Evolutionary conservation across 371 early-diverging fungal species (phyloP).

Genomic region (Lichtheimia corymbifera): DNA sequence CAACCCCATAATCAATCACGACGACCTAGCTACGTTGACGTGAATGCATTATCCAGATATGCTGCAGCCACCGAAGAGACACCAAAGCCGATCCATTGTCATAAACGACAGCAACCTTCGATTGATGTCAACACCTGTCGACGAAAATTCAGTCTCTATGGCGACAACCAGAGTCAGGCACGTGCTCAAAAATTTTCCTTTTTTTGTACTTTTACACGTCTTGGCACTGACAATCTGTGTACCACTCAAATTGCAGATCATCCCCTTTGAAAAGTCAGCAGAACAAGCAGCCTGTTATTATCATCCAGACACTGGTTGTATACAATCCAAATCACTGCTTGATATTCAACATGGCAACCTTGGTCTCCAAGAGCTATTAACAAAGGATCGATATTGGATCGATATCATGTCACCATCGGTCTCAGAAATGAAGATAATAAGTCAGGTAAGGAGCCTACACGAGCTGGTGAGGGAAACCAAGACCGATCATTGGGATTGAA

Average conservation of each 20-base stretch:
- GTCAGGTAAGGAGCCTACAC: slow-evolving; percentile 42
- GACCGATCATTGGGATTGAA: neutral
- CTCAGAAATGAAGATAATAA: slow-evolving; percentile 75
- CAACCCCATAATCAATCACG: neutral
- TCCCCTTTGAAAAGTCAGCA: slow-evolving; percentile 11
- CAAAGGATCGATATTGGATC: slow-evolving; percentile 82
- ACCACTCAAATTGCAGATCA: slow-evolving; percentile 1
- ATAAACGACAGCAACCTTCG: slow-evolving; percentile 12
- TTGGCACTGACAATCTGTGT: neutral
- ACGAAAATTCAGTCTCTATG: slow-evolving; percentile 34
- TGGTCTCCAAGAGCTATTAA: slow-evolving; percentile 46
- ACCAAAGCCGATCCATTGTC: neutral
- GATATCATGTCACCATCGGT: slow-evolving; percentile 82
- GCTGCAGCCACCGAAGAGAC: neutral
- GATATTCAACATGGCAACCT: slow-evolving; percentile 19
- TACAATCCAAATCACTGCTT: slow-evolving; percentile 21
- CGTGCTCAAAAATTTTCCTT: neutral
- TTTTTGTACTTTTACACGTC: neutral
- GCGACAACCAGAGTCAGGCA: slow-evolving; percentile 27
- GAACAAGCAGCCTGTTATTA: slow-evolving; percentile 23
- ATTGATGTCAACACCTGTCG: slow-evolving; percentile 17
- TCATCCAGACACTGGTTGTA: slow-evolving; percentile 41
- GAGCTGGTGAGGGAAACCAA: neutral
- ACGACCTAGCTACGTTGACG: slow-evolving; percentile 5
- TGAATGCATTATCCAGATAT: slow-evolving; percentile 1